Evolutionary conservation across 1,284 basidiomycete genomes (phyloP), one percentile per base, ranked within the genome.

Genomic region (Irpex rosettiformis): DNA sequence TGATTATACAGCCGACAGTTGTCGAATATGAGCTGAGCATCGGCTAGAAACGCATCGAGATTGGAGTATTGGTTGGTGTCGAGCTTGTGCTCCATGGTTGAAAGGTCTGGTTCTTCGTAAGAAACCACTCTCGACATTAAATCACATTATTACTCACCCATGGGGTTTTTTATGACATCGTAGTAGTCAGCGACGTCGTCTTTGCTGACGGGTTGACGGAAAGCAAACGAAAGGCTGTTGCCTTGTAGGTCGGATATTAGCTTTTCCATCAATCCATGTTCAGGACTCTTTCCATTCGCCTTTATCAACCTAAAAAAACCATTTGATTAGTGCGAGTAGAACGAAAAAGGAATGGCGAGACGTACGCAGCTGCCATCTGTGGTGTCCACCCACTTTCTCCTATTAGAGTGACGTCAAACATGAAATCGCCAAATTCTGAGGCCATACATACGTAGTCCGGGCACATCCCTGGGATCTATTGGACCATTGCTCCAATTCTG

Each of bases 321-420:
- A 22, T 8, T 37, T 2, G 3, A 18, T 45, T 5, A 45, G 43
- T 18, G 2, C 2, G 43, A 18, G 42, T 11, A 24, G n/a, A 58
- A 58, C 57, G 51, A 67, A 37, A 18, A 51, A 53, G 8, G 29
- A 16, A 29, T 28, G 18, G 1, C 2, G 16, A 11, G 8, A 77
- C 86, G 68, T 71, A 93, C 89, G 85, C 81, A 55, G 88, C 81
- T 64, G 88, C 84, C 84, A 96, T 91, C 57, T 89, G 88, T 3
- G 89, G 87, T 53, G 91, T 94, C 97, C 97, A 99, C 0, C 94
- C 95, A 60, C 89, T 95, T 74, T 98, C 94, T 49, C 83, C 91
- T 93, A 65, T 42, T n/a, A 18, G 21, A 45, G 59, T 51, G 16
- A 3, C 16, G 2, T 27, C 22, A 18, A 56, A 52, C 7, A 58